phyloP scores from a whole-genome alignment of 352 stramenopile species.

The Globisporangium nodosum region DNA sequence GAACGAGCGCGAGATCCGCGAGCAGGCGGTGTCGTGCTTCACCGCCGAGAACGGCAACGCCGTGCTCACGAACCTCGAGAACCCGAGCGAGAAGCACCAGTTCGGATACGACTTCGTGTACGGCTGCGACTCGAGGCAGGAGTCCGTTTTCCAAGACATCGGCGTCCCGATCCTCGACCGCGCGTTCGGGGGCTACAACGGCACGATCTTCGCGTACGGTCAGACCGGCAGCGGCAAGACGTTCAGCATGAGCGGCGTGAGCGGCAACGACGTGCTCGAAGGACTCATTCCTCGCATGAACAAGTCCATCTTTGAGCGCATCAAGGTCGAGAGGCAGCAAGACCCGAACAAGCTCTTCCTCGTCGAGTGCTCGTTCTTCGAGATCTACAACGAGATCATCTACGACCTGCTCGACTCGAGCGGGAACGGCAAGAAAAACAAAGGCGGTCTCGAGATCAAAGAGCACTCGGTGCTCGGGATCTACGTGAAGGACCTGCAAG shows the following conservation, averaged over 20 bases:
- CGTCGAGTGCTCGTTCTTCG: conserved; percentile 92
- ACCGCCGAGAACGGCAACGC: conserved; percentile 61
- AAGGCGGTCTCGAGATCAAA: conserved; percentile 89
- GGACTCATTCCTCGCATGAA: conserved; percentile 92
- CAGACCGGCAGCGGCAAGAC: conserved; percentile 87
- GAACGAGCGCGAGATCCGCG: conserved; percentile 80
- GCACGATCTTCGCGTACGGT: conserved; percentile 88
- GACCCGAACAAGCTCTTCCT: conserved; percentile 81
- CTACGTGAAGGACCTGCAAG: conserved; percentile 90
- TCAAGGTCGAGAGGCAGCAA: conserved; percentile 54
- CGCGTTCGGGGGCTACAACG: conserved; percentile 85
- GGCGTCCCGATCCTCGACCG: conserved; percentile 71
- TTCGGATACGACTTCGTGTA: conserved; percentile 91
- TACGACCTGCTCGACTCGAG: conserved; percentile 91
- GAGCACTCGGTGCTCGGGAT: conserved; percentile 93
- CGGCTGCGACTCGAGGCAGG: conserved; percentile 65
- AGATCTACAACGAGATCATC: conserved; percentile 97
- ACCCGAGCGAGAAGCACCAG: conserved; percentile 68
- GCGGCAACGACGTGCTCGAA: conserved; percentile 48
- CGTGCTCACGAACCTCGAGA: conserved; percentile 81
- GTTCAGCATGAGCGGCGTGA: conserved; percentile 85
- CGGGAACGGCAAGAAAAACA: conserved; percentile 83
- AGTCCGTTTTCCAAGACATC: conserved; percentile 75
- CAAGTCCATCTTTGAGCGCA: conserved; percentile 84
- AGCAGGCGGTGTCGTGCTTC: conserved; percentile 74